Conservation (phyloP, 2,329 filamentous ascomycete genomes). For the Hymenotorrendiella dingleyae region DNA sequence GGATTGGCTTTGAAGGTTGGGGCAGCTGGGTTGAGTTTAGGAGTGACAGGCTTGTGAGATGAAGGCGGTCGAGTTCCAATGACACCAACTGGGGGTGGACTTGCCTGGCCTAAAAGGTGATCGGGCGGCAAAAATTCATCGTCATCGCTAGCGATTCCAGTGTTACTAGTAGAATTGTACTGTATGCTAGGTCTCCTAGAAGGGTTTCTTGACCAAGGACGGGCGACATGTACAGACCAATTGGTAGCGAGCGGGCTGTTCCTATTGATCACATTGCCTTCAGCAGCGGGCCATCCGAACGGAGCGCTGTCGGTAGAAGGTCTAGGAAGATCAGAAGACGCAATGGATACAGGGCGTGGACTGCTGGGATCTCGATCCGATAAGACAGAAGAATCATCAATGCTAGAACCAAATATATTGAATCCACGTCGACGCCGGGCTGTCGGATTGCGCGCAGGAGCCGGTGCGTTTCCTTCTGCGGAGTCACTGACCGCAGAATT, state of each 20-base stretch:
- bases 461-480: slow-evolving; percentile 28
- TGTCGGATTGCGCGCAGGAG: slow-evolving; percentile 24
- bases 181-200: slow-evolving; percentile 79
- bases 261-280: slow-evolving; percentile 42
- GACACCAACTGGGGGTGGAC: slow-evolving; percentile 55
- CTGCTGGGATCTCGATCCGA: slow-evolving; percentile 52
- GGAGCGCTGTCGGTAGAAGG: slow-evolving; percentile 75
- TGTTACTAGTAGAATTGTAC: slow-evolving; percentile 58
- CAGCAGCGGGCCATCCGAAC: slow-evolving; percentile 58
- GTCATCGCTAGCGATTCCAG: slow-evolving; percentile 56
- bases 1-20: slow-evolving; percentile 87
- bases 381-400: slow-evolving; percentile 35
- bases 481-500: slow-evolving; percentile 20
- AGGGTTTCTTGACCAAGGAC: slow-evolving; percentile 67
- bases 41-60: slow-evolving; percentile 44
- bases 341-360: slow-evolving; percentile 63
- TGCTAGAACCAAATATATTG: slow-evolving; percentile 46
- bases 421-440: slow-evolving; percentile 24
- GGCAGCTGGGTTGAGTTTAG: slow-evolving; percentile 77
- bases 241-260: slow-evolving; percentile 46
- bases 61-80: slow-evolving; percentile 71
- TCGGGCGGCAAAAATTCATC: slow-evolving; percentile 58
- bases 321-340: slow-evolving; percentile 64
- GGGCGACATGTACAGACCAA: slow-evolving; percentile 41
- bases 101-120: slow-evolving; percentile 44